Base-by-base conservation (phyloP, 2,329 filamentous ascomycete genomes). In the Calonectria hawksworthii region DNA sequence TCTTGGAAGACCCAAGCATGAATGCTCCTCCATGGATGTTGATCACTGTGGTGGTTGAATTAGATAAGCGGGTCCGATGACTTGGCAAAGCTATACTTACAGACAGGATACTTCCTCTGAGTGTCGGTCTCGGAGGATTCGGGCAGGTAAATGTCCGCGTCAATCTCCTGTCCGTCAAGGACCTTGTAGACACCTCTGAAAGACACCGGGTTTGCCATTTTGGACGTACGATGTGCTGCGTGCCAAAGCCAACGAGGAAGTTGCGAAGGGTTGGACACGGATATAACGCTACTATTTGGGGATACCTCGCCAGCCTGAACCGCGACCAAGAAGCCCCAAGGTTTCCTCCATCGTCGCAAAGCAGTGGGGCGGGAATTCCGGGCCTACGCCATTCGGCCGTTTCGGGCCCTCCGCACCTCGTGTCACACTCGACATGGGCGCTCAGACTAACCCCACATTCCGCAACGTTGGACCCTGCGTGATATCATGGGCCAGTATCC, bases 171-270 rank as follows among this genome's bases (percentile, higher is more conserved):
- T 5, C 74, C 73, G 5, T 77, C 76, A 32, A 82, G 44, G 28
- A 76, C 72, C 72, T 83, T 83, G 78, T 84, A 84, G 26, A 83
- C 77, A n/a, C 75, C 76, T 52, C 77, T 75, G 36, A 82, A 75
- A n/a, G 72, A 68, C 10, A 21, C 18, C 30, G 65, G 70, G 50
- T 21, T 64, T 13, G 75, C 72, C 78, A 80, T 80, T 44, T 21
- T 68, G 28, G 23, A 32, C 30, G 34, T 34, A 26, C 3, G 66
- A 54, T 63, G 21, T 63, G 21, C 8, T 28, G 54, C 34, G 34
- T 41, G 36, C 34, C 32, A n/a, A 70, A 23, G 11, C 13, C 21
- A 18, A 47, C n/a, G 18, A 21, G 41, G 8, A 23, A 26, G 28
- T 26, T 30, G 3, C n/a, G 28, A 50, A 38, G 38, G 26, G 41